These are phyloP conservation scores for Rhynchosporium agropyri DNA, from an alignment of 2,329 filamentous ascomycete genomes.

Conservation along the genomic window DNA sequence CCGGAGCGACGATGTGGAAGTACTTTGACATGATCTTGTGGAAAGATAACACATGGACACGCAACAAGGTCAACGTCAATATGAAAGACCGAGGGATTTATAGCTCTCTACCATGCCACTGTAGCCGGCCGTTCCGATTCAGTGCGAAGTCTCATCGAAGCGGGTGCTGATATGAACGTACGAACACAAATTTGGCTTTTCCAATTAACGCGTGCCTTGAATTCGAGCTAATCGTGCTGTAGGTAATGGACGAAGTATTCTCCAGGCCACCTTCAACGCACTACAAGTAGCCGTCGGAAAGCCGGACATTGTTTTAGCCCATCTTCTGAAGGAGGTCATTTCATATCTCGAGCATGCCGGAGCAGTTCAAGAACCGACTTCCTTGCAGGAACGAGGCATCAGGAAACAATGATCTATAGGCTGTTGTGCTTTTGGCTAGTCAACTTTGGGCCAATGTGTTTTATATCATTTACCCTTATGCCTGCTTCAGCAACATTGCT, in stretches of 20 bases:
- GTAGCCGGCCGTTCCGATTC: slow-evolving; percentile 21
- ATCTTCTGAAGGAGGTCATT: slow-evolving; percentile 22
- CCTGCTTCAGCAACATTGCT: background rate
- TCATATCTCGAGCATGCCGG: slow-evolving; percentile 24
- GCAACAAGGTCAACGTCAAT: slow-evolving; percentile 24
- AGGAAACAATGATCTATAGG: background rate
- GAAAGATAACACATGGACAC: slow-evolving; percentile 14
- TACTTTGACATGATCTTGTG: slow-evolving; percentile 22
- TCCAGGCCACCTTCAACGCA: slow-evolving; percentile 11
- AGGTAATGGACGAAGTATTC: background rate
- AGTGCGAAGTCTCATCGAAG: slow-evolving; percentile 21
- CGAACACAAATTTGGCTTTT: background rate
- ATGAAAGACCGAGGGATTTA: slow-evolving; percentile 20
- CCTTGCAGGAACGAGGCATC: slow-evolving; percentile 18
- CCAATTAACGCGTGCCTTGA: background rate
- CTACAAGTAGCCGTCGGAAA: slow-evolving; percentile 10
- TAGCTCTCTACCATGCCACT: slow-evolving; percentile 21
- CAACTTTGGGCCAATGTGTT: background rate
- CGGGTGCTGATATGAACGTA: slow-evolving; percentile 17
- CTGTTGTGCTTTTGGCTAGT: too few relatives aligned
- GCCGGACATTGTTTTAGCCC: slow-evolving; percentile 13
- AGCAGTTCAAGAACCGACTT: slow-evolving; percentile 18
- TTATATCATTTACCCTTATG: background rate
- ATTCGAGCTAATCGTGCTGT: background rate
- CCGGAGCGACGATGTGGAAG: slow-evolving; percentile 26